Evolutionary conservation across 2,329 filamentous ascomycete species (phyloP).

Genomic region (Leptographium flavum): DNA sequence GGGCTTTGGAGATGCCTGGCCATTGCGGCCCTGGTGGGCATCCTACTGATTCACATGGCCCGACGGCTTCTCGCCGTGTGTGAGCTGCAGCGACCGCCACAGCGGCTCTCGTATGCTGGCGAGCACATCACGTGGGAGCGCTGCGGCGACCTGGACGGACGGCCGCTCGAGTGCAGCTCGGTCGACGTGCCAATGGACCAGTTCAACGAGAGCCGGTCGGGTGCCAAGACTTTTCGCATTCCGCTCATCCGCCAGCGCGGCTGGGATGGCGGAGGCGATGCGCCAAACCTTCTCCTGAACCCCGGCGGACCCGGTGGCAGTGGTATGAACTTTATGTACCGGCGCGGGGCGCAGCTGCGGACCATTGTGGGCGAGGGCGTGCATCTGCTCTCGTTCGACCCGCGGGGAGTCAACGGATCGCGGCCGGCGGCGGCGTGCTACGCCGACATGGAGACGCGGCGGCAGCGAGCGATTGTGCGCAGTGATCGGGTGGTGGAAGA

Average conservation of each 20-base stretch:
- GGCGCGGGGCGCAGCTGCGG: not conserved
- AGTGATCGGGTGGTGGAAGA: not conserved
- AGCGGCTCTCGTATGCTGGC: not conserved
- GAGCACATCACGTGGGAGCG: not conserved
- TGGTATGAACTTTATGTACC: not conserved
- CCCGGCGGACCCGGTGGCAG: not conserved
- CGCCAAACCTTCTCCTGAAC: not conserved
- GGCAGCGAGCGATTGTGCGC: not conserved
- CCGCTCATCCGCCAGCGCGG: constrained; percentile 1
- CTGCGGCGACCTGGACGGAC: not conserved
- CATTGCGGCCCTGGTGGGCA: not conserved
- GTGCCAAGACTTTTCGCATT: not conserved
- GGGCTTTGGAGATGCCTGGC: not conserved
- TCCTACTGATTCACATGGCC: not conserved
- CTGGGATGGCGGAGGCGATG: too few relatives aligned
- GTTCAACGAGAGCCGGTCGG: not conserved
- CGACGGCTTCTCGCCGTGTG: not conserved
- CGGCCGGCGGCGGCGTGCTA: not conserved
- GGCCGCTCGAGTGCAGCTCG: not conserved
- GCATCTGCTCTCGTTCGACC: constrained; percentile 1
- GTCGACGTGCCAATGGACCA: not conserved
- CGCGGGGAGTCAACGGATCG: not conserved
- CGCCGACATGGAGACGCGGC: not conserved
- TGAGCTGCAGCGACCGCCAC: not conserved
- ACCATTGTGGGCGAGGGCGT: not conserved